phyloP scores from a whole-genome alignment of 345 rosid genomes.

The Populus ilicifolia region DNA sequence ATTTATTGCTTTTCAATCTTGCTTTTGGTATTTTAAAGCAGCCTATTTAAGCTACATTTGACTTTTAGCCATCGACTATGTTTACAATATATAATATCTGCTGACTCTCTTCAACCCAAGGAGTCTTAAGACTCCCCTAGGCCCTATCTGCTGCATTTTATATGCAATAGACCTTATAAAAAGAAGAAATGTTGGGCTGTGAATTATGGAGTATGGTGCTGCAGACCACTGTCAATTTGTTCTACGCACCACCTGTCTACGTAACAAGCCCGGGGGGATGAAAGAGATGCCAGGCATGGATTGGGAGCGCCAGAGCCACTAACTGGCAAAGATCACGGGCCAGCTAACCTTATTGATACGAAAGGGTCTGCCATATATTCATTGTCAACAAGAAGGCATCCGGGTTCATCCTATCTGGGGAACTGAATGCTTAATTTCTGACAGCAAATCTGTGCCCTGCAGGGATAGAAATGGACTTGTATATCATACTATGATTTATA shows the following conservation, averaged over 20 bases:
- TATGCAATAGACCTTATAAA: background rate
- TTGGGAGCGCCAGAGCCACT: conserved; percentile 37
- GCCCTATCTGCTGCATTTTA: background rate
- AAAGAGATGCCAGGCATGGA: conserved; percentile 34
- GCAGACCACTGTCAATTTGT: conserved; percentile 51
- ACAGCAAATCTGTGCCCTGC: background rate
- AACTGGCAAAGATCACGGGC: conserved; percentile 30
- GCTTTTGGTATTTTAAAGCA: too few relatives aligned
- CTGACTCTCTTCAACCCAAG: background rate
- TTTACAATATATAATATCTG: too few relatives aligned
- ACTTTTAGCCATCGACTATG: too few relatives aligned
- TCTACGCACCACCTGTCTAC: conserved; percentile 48
- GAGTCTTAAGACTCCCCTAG: background rate
- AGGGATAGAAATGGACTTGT: background rate
- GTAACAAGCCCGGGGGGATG: background rate
- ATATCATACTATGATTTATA: background rate
- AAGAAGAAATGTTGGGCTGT: conserved; percentile 6
- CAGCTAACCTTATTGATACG: conserved; percentile 44
- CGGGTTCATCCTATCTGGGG: conserved; percentile 51
- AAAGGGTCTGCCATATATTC: conserved; percentile 61
- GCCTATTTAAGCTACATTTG: too few relatives aligned
- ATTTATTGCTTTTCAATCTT: too few relatives aligned
- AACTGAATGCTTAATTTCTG: background rate
- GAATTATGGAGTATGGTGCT: background rate
- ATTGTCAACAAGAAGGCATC: conserved; percentile 50